Base-by-base conservation (phyloP, 2,329 filamentous ascomycete species). In the Aureobasidium sp. region DNA sequence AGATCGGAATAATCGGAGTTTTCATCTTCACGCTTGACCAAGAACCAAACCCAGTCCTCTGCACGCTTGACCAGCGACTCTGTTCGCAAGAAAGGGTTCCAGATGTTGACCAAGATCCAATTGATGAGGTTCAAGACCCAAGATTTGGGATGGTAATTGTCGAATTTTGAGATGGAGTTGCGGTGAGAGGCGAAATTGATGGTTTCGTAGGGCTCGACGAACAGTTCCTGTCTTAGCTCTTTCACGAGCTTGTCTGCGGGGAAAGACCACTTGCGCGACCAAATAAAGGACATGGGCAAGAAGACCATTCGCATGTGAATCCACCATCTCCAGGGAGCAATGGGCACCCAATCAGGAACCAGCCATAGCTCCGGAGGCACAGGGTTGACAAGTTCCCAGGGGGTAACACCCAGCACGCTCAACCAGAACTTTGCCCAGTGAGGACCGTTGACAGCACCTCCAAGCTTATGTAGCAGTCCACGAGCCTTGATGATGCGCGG, bases 381-480 rank as follows among this genome's bases (percentile, higher is more conserved):
- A 0, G 94, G 94, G 68, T 97, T 99, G 67, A 97, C 92, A 63
- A 94, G 86, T 61, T 96, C 91, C 91, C 93, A 99, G 32, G 87
- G 79, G 71, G 86, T 86, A 4, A 97, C 83, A 16, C 91, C 91
- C 64, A 99, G 76, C 3, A 95, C 81, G 42, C 88, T 88, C 50
- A 99, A 81, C 91, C 92, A 97, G 74, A 95, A 95, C 72, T 99
- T 99, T n/a, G 85, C 85, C 94, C 94, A 99, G 72, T 97, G 94
- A 27, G 94, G 95, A 1, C 85, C 85, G 68, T 91, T 86, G 14
- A 89, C 79, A 1, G 91, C 91, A 32, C 94, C 93, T 11, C 94
- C 94, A 44, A 97, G 80, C 70, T 87, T 86, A 75, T 97, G 91
- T 36, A 99, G 78, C 25, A 86, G 88, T 1, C 82, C 86, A 64